Base-by-base conservation (phyloP, 306 rosid genomes). In the Elaeagnus macrophylla region DNA sequence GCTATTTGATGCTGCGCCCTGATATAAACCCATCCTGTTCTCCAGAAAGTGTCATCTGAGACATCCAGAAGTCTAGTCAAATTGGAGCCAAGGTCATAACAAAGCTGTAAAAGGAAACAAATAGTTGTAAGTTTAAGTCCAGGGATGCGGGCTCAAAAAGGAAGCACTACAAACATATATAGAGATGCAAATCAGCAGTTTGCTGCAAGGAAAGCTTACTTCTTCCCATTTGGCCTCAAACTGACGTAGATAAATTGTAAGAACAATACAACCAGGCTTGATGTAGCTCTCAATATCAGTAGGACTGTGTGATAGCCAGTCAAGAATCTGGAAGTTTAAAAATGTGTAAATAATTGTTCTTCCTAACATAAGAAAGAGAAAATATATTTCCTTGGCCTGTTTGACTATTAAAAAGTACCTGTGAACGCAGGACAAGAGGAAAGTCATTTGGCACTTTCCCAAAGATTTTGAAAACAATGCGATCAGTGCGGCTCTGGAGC, bases 241-340 rank as follows among this genome's bases (percentile, higher is more conserved):
- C 35, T 81, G 79, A 39, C 82, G 74, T 35, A 83, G 72, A 67
- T 86, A 83, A 54, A 81, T 64, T 9, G 95, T 86, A 64, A 86
- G 66, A 57, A 86, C 63, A 64, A 86, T 82, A 67, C 95, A 86
- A 57, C 93, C 93, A 52, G 95, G 93, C 81, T 81, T 83, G 59
- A 86, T 83, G 62, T 86, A 83, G 82, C 95, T 86, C 69, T 86
- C 93, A 10, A 86, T 81, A 48, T 86, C 93, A 1, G 95, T 74
- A 48, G 95, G 95, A 68, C 88, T 74, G 42, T 57, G 82, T 48
- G 88, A 81, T 74, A 86, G 68, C 95, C 95, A 86, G 61, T 75
- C 67, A 14, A 86, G 77, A 57, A 83, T 72, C 93, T 86, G 75
- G 13, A 42, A 44, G 37, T 39, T 68, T 59, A 65, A 67, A 72